These are phyloP conservation scores for Trifolium repens DNA, from an alignment of 306 rosid species.

Conservation along the genomic window DNA sequence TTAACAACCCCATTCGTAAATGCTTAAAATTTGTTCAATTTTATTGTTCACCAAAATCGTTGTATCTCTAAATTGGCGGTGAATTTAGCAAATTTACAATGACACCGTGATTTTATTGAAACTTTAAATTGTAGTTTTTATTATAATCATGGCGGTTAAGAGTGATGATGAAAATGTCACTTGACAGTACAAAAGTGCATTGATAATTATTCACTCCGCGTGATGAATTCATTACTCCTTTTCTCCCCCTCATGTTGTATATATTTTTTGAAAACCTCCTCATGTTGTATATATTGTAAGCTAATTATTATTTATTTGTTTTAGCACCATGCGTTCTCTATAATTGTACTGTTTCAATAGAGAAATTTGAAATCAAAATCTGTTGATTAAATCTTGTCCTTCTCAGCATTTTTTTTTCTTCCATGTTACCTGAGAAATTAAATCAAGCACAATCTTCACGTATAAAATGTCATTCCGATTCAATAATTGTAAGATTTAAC, in stretches of 20 bases:
- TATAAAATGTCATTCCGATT: too few relatives aligned
- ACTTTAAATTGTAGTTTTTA: not conserved
- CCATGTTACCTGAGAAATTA: too few relatives aligned
- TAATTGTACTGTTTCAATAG: slow-evolving; percentile 6
- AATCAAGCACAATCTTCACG: too few relatives aligned
- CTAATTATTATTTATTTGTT: not conserved
- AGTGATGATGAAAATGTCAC: not conserved
- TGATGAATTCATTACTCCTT: not conserved
- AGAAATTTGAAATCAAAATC: slow-evolving; percentile 16
- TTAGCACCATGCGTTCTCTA: not conserved
- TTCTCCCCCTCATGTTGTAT: not conserved
- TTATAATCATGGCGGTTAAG: not conserved
- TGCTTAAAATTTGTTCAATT: slow-evolving; percentile 30
- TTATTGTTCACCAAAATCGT: not conserved
- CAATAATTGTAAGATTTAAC: too few relatives aligned
- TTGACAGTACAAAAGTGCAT: not conserved
- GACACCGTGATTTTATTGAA: not conserved
- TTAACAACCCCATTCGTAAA: slow-evolving; percentile 59
- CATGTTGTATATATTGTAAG: not conserved
- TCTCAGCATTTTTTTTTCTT: not conserved
- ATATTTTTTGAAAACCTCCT: not conserved
- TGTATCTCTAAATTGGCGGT: not conserved
- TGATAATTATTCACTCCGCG: not conserved
- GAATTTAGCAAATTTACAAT: not conserved
- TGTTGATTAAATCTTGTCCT: not conserved